Evolutionary conservation across 2,329 filamentous ascomycete genomes (phyloP), one percentile per base, ranked within the genome.

Genomic region (Eurotiales sp.): DNA sequence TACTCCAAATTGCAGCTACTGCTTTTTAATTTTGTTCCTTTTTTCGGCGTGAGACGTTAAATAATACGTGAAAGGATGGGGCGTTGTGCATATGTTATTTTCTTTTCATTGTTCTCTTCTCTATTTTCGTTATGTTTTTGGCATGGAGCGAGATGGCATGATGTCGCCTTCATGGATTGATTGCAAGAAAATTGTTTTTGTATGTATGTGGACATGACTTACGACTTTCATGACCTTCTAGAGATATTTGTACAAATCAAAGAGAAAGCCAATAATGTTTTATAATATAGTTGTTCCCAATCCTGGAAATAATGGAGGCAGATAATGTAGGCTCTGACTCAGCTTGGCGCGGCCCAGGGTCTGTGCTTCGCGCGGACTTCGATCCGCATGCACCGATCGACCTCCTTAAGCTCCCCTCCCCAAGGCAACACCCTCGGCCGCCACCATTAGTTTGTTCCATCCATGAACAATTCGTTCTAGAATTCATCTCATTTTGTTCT

Each of bases 1-100:
- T 53, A 90, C 95, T 34, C 88, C 88, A 60, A 71, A 88, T 43
- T 84, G 87, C 1, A 82, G 87, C 8, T 83, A 86, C 36, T 84
- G 90, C 49, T 95, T 96, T 88, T 91, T 90, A 80, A 78, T 19
- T 64, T 83, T 66, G 75, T 77, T 36, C 17, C 12, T 70, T 79
- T 81, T 32, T 81, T 14, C 8, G 41, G 41, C 41, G 41, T 27
- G 21, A n/a, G 41, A 21, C 27, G 4, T 11, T 15, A 37, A 8
- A 21, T 37, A 27, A 14, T 37, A 37, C 6, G 7, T 11, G 34
- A 21, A 37, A 17, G n/a, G n/a, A 11, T 37, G 15, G 15, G 27
- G 46, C 15, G 34, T 40, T 15, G 10, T 43, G 40, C 36, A 39
- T 19, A 43, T 32, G 25, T 23, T 50, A 51, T 48, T 52, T 52